phyloP scores from a whole-genome alignment of 768 basidiomycete species.

The Multifurca ochricompacta region DNA sequence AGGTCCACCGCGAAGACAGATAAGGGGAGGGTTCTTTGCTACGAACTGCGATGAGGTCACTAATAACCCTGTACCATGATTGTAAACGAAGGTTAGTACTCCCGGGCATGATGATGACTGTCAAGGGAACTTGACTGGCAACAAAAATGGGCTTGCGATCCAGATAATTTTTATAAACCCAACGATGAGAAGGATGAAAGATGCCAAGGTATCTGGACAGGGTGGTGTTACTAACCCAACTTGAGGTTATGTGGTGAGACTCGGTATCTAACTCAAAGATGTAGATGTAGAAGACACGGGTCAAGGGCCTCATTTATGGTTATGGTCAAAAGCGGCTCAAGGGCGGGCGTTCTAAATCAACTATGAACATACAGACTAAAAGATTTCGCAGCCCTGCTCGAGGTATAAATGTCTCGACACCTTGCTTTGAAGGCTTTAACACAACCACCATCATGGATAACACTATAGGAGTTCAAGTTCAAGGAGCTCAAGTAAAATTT shows the following conservation, averaged over 20 bases:
- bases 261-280: neutral
- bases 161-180: no score
- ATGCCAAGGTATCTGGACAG: no score
- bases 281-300: neutral
- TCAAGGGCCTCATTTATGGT: neutral
- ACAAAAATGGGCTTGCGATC: neutral
- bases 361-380: neutral
- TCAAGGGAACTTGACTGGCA: conserved; percentile 5
- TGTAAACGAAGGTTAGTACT: no score
- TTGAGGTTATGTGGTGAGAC: no score
- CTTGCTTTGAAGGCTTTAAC: neutral
- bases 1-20: conserved; percentile 15
- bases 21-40: conserved; percentile 22
- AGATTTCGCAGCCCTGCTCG: neutral
- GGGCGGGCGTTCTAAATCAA: neutral
- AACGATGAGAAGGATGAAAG: no score
- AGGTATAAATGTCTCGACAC: conserved; percentile 1
- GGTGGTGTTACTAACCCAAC: no score
- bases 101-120: neutral
- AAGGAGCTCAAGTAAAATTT: conserved; percentile 41
- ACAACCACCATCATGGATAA: conserved; percentile 2
- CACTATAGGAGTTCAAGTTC: neutral
- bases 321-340: neutral
- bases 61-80: conserved; percentile 47
- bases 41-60: conserved; percentile 29